Conservation (phyloP, 1,284 basidiomycete species). For the Pseudozyma hubeiensis region DNA sequence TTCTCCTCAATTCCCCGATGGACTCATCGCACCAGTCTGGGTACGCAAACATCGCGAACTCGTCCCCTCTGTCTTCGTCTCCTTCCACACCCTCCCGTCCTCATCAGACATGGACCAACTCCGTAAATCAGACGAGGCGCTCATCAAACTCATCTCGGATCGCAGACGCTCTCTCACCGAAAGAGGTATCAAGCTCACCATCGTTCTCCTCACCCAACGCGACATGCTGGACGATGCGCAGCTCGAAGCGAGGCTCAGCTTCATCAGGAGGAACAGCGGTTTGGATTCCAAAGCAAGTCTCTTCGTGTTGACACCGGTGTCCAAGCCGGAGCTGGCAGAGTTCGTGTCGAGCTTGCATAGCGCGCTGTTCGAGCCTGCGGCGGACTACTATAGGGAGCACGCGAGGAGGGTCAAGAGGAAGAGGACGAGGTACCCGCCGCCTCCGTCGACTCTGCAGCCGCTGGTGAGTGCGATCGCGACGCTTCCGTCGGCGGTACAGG, state of each 20-base stretch:
- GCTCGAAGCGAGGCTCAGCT: slow-evolving; percentile 84
- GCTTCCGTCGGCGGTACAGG: neutral
- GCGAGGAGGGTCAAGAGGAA: slow-evolving; percentile 90
- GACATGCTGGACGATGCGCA: slow-evolving; percentile 75
- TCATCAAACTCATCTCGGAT: slow-evolving; percentile 76
- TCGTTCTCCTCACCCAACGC: slow-evolving; percentile 89
- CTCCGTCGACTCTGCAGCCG: slow-evolving; percentile 53
- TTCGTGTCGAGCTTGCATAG: slow-evolving; percentile 78
- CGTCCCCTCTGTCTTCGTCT: slow-evolving; percentile 89
- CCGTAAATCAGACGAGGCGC: slow-evolving; percentile 75
- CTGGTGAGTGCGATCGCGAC: slow-evolving; percentile 53
- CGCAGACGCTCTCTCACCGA: slow-evolving; percentile 83
- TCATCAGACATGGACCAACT: slow-evolving; percentile 22
- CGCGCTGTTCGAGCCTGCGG: slow-evolving; percentile 84
- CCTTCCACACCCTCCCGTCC: slow-evolving; percentile 78
- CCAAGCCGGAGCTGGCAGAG: slow-evolving; percentile 76
- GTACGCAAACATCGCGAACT: slow-evolving; percentile 92
- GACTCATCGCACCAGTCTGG: slow-evolving; percentile 96
- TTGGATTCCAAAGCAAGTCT: slow-evolving; percentile 90
- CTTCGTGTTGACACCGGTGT: slow-evolving; percentile 91
- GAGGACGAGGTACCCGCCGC: slow-evolving; percentile 76
- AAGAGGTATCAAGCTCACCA: slow-evolving; percentile 90
- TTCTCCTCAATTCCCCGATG: slow-evolving; percentile 91
- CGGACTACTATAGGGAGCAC: slow-evolving; percentile 92
- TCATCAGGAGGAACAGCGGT: slow-evolving; percentile 84